Evolutionary conservation across 768 basidiomycete species (phyloP), one percentile per base, ranked within the genome.

Genomic region (Lenzites betulinus): DNA sequence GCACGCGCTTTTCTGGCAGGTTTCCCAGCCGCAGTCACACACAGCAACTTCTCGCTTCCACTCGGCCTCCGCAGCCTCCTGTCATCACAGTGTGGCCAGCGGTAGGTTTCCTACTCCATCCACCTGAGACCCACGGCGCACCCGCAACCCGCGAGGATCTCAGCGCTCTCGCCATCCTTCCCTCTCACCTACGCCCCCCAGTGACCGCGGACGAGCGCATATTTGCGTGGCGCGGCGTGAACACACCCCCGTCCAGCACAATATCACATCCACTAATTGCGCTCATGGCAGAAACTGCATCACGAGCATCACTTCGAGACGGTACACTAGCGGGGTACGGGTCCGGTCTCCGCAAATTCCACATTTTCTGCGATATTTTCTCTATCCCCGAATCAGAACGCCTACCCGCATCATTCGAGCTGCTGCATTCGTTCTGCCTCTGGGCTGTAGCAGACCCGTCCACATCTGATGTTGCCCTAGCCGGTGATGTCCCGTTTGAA

Each of bases 361-460:
- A 73, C 62, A 8, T 71, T 0, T 71, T 71, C 51, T 72, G 70
- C 58, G 73, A 75, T 51, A 67, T 71, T 0, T 75, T 73, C 64
- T 68, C 73, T 2, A 61, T 76, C 9, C 60, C 74, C 0, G 74
- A 76, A 60, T 3, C 11, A 0, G 47, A 58, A 3, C 55, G 71
- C 1, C 64, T 76, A 0, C 73, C 68, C 7, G 73, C 74, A 0
- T 68, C 69, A 7, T 71, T 71, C 36, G 28, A 39, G 1, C 35
- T 75, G 3, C 64, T 77, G 0, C 70, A 78, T 55, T 76, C 73
- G 18, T 77, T 79, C 50, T 67, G 67, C 0, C 48, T 77, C 0
- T 79, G 75, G 76, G 73, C 75, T 1, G 68, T 58, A 0, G 60
- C 77, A 0, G 76, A 77, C 41, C 75, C 72, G 4, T 46, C 55